Evolutionary conservation across 164 flowering plant genomes (phyloP), one percentile per base, ranked within the genome.

Genomic region (Stephania yunnanensis): DNA sequence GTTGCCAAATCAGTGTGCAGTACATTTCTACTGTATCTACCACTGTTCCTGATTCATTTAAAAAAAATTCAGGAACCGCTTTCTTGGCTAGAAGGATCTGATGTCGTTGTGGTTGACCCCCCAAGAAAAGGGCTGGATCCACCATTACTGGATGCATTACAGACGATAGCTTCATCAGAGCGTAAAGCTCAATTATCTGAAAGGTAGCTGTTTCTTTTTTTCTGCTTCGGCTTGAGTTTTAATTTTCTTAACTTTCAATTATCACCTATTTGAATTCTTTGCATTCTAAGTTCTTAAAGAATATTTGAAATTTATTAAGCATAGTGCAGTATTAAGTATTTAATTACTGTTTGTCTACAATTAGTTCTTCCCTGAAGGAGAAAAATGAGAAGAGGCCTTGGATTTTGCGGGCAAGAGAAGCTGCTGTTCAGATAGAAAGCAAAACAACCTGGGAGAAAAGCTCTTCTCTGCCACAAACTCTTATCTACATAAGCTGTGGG

Each of bases 341-440:
- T 65, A 46, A 46, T 44, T 25, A 42, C 8, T 44, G 22, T 46
- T 73, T 74, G 12, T 73, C 31, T 71, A 65, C 48, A 53, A 53
- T 72, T 81, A 91, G 95, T 70, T 76, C 84, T 58, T 17, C 6
- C 36, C 68, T 73, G 71, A 87, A 84, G 44, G 73, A 10, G 25
- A 91, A 89, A 84, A 90, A 88, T 61, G 99, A 95, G 80, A 95
- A 92, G 83, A 85, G 98, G 79, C 99, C 98, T 50, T 95, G 99
- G 99, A 78, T 95, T 80, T 74, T 93, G 71, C 92, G 95, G 72
- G 93, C 89, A 71, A 93, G 82, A 78, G 96, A 87, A 84, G 88
- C 83, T 71, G 85, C 93, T 73, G 89, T 91, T 63, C 83, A 79
- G 53, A 53, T 85, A 75, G 84, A 85, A 75, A 84, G 89, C 80